Evolutionary conservation across 2,329 filamentous ascomycete genomes (phyloP), one percentile per base, ranked within the genome.

Genomic region (Tolypocladium guangdongense): DNA sequence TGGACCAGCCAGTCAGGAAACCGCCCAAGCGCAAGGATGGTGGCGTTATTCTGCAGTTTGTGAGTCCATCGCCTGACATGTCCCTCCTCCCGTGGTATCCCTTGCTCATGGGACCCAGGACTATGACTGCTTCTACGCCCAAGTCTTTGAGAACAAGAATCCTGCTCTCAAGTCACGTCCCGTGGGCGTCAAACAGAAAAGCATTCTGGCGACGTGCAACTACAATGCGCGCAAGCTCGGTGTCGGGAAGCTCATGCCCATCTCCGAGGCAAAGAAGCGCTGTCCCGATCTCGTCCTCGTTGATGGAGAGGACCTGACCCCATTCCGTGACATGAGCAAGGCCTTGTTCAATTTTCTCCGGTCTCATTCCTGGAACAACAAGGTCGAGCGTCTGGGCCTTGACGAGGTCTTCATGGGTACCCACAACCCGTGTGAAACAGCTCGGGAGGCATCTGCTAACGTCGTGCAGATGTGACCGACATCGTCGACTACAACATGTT

Each of bases 91-190:
- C 10, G 5, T 33, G 6, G 5, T 8, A 4, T 4, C 48, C 6
- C 20, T 35, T n/a, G 36, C 48, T 54, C 48, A 50, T 37, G 27
- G 20, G 36, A 24, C 18, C 12, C 53, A 86, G 83, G 83, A 88
- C 68, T 88, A 90, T 67, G 88, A 92, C 73, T 95, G 89, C 74
- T 97, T 97, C 75, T 97, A 97, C 68, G 91, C 91, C 24, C 89
- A 90, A 50, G 90, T 93, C 10, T 86, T 93, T 60, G 90, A 96
- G 71, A 85, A 86, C 58, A 86, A 87, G 65, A 83, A 87, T 59
- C 89, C 90, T 0, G 74, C 78, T 2, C 74, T 96, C 54, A 89
- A 83, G 64, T 76, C 78, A 1, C 71, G 87, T 20, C 89, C 90
- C 7, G 74, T 97, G 36, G 91, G 90, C 37, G 83, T 96, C 55